Evolutionary conservation across 73 alveolate genomes (phyloP).

Genomic region (Durusdinium trenchii): DNA sequence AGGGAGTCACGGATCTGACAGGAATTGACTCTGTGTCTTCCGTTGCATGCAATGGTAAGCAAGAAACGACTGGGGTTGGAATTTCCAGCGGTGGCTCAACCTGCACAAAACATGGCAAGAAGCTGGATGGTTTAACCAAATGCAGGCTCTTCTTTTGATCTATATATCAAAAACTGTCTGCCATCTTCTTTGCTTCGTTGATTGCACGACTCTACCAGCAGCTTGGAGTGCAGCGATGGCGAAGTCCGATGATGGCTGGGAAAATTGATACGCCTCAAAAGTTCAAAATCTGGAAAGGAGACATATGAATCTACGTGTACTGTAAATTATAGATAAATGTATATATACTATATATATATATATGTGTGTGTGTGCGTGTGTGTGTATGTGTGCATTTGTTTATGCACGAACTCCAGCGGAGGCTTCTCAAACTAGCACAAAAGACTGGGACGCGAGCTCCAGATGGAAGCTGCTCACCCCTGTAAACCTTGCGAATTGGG

Average conservation of each 20-base stretch:
- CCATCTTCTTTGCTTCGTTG: no score
- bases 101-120: not conserved
- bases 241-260: slow-evolving; percentile 90
- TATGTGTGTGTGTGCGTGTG: not conserved
- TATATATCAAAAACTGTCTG: not conserved
- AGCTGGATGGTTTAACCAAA: not conserved
- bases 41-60: not conserved
- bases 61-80: slow-evolving; percentile 39
- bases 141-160: not conserved
- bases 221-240: slow-evolving; percentile 58
- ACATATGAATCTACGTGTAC: not conserved
- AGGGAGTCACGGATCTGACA: not conserved
- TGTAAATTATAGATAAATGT: no score
- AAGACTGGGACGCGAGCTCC: slow-evolving; percentile 65
- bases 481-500: slow-evolving; percentile 50
- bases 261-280: slow-evolving; percentile 51
- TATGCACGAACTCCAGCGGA: no score
- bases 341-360: no score
- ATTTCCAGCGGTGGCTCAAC: slow-evolving; percentile 68
- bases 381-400: not conserved
- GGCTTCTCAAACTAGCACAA: no score
- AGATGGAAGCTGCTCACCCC: slow-evolving; percentile 55
- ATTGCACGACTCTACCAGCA: not conserved
- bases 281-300: no score
- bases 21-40: no score